A percentile compares a stretch with the other conserved stretches of the same genome.
These are phyloP conservation scores for Aegilops speltoides DNA, from an alignment of 176 grass and related monocot species.

Conservation along the genomic window DNA sequence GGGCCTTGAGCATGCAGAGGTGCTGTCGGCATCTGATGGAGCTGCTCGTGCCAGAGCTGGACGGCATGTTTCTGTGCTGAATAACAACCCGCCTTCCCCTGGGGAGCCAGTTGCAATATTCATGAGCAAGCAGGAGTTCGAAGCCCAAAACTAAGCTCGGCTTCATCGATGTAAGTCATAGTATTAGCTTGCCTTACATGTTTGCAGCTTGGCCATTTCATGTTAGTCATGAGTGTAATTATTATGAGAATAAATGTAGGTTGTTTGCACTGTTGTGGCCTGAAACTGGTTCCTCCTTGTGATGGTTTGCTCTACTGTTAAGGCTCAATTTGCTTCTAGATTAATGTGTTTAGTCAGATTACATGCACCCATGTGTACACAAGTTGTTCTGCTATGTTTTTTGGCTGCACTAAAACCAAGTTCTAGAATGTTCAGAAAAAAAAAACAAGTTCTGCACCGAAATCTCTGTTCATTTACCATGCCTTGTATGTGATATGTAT, in stretches of 20 bases:
- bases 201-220: background rate
- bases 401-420: background rate
- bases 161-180: background rate
- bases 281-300: background rate
- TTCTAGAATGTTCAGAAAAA: background rate
- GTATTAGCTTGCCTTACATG: background rate
- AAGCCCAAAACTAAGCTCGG: background rate
- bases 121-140: slow-evolving; percentile 44
- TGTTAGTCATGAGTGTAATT: background rate
- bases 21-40: slow-evolving; percentile 36
- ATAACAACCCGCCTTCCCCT: slow-evolving; percentile 57
- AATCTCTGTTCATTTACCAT: background rate
- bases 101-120: slow-evolving; percentile 66
- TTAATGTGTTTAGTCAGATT: background rate
- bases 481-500: too few relatives aligned
- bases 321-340: background rate
- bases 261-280: background rate
- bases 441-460: background rate
- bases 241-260: background rate
- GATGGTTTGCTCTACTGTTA: background rate
- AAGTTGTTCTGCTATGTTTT: background rate
- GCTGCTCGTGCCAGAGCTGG: slow-evolving; percentile 44
- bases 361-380: background rate
- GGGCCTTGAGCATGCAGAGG: slow-evolving; percentile 51
- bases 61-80: slow-evolving; percentile 36